A percentile compares a stretch with the other conserved stretches of the same genome.
Conservation (phyloP, 441 rosid genomes). For the Iberis amara region DNA sequence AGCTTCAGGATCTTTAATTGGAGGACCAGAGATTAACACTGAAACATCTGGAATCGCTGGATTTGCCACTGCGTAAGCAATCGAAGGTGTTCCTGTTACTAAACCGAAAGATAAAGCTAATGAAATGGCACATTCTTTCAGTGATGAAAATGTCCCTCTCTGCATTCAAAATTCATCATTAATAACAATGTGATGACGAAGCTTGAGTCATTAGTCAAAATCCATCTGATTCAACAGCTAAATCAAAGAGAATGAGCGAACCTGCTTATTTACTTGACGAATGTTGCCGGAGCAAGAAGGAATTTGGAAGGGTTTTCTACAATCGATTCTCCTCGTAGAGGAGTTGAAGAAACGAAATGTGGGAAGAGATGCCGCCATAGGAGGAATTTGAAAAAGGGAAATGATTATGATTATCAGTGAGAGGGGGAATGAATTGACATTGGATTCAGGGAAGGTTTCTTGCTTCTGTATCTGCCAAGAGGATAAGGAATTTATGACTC, state of each 20-base stretch:
- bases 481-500: constrained; percentile 31
- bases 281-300: constrained; percentile 34
- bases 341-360: constrained; percentile 29
- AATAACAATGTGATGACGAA: too few relatives aligned
- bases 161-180: constrained; percentile 32
- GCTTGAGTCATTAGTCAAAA: too few relatives aligned
- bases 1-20: constrained; percentile 87
- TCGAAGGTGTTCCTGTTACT: constrained; percentile 50
- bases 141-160: constrained; percentile 44
- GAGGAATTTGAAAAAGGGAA: background rate
- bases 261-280: constrained; percentile 34
- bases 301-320: constrained; percentile 26
- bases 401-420: background rate
- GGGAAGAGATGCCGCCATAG: constrained; percentile 33
- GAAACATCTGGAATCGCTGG: constrained; percentile 68
- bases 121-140: constrained; percentile 78
- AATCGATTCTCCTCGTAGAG: constrained; percentile 21
- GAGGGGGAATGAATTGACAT: constrained; percentile 27
- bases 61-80: constrained; percentile 46
- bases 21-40: constrained; percentile 93
- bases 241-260: constrained; percentile 20
- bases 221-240: too few relatives aligned
- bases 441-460: constrained; percentile 2
- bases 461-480: too few relatives aligned
- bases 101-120: constrained; percentile 65